Evolutionary conservation across 2,329 filamentous ascomycete genomes (phyloP), one percentile per base, ranked within the genome.

Genomic region (Gyromitra esculenta): DNA sequence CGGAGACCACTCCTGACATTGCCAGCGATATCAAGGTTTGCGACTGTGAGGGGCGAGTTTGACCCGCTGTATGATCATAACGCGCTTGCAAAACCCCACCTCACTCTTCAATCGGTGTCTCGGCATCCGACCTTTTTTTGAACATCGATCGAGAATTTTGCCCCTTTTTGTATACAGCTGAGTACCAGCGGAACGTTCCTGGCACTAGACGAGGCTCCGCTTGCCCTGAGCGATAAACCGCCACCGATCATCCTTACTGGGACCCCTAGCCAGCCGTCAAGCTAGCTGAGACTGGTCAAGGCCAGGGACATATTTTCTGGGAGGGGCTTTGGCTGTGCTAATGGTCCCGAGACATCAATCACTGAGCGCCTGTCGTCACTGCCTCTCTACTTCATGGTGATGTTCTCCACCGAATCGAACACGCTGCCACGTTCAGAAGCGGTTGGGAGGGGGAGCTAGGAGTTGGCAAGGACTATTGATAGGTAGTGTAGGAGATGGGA

Each of bases 131-230:
- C 66, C 72, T 75, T 70, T 69, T 75, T 75, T 75, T 65, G 72
- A 66, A 59, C 52, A 52, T 68, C 56, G 66, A 71, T 75, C 66
- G 41, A 71, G 72, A 75, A 41, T 75, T 71, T 68, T 64, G 57
- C 65, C 65, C 72, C 72, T 71, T 71, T 75, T 71, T 65, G 72
- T 43, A 39, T 57, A 74, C 56, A 11, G 66, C 72, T 69, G 50
- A 63, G 60, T 70, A 73, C 71, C 63, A 73, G 68, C 56, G 52
- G 63, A 68, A 54, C 65, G 72, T 71, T 71, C 65, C 39, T 75
- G 66, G 41, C 72, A 56, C 60, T 48, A 62, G 60, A 60, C 73
- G 73, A 73, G 73, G 73, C 73, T 76, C 73, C 73, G 73, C 73
- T 76, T 76, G 43, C 73, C 73, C 54, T 73, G 67, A 73, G 52